Base-by-base conservation (phyloP, 495 filamentous ascomycete species). In the Hypomontagnella submonticulosa region DNA sequence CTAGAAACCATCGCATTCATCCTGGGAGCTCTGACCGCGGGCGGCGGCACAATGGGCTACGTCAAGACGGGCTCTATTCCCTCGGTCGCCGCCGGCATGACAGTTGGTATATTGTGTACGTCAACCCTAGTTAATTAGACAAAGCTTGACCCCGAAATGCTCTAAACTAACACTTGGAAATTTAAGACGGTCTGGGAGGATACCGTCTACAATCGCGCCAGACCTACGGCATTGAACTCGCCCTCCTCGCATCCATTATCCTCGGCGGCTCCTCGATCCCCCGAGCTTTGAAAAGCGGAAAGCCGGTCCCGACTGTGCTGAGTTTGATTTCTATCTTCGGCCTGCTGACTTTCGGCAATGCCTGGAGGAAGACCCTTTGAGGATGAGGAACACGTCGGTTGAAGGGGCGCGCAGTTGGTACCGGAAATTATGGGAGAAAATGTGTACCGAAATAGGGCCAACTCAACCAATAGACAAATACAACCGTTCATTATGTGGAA, bases 31-130 rank as follows among this genome's bases (percentile, higher is more conserved):
- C 83, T 99, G 27, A 97, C 92, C 61, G 92, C 92, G 48, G 80
- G 89, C 41, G 95, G 95, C 66, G 95, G 95, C 60, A 87, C 88
- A 52, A 89, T 90, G 68, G 95, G 95, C 71, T 99, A 89, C 48
- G 64, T 79, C 30, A 88, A 88, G 71, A 95, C 92, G 0, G 88
- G 91, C 57, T 97, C 93, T 19, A 73, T 93, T 60, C 94, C 94
- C 37, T 96, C 92, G 12, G 80, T 98, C 62, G 84, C 83, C 1
- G 95, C 95, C 16, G 95, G 95, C 30, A 71, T 89, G 55, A 87
- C 87, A 23, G 92, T 99, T 67, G 95, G 95, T 48, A 76, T 80
- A 36, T 72, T 86, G 20, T 83, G 81, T 83, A 75, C 6, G 80
- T 79, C 10, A 53, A 27, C 1, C 27, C 5, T 34, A 4, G 2